Percentiles rank a stretch among this genome's conserved stretches.
Conservation (phyloP, 192 early-diverging fungal species). For the Powellomyces hirtus region DNA sequence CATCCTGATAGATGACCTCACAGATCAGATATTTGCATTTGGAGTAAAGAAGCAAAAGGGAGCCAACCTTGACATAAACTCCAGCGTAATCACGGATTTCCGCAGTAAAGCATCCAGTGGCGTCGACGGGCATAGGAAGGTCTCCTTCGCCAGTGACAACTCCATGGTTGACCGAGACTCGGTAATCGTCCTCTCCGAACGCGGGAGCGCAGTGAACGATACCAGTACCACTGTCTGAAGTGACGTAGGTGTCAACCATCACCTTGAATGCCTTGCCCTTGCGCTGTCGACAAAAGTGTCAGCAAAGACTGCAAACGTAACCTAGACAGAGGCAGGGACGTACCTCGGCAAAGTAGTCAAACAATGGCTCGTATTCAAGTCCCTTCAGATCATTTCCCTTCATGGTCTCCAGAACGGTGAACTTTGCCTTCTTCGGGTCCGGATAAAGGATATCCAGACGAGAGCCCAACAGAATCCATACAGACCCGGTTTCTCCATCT, state of each 20-base stretch:
- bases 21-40: too few relatives aligned
- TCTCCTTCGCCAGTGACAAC: conserved; percentile 81
- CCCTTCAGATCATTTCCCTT: conserved; percentile 79
- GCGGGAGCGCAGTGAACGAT: conserved; percentile 97
- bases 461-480: conserved; percentile 84
- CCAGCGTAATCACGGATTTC: conserved; percentile 78
- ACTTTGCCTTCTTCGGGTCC: conserved; percentile 93
- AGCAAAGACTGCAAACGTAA: conserved; percentile 3
- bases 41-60: not conserved
- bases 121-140: conserved; percentile 89
- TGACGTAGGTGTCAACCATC: conserved; percentile 88
- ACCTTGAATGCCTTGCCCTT: conserved; percentile 82
- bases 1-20: conserved; percentile 52
- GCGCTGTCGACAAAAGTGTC: conserved; percentile 21
- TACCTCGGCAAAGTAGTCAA: conserved; percentile 71
- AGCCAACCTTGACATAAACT: conserved; percentile 73
- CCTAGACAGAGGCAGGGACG: not conserved
- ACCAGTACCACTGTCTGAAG: conserved; percentile 91
- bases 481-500: conserved; percentile 77
- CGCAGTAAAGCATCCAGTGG: conserved; percentile 74
- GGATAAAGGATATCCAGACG: conserved; percentile 89
- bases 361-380: conserved; percentile 87
- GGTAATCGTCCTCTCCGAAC: conserved; percentile 99
- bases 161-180: conserved; percentile 78
- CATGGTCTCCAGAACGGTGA: conserved; percentile 74